Base-by-base conservation (phyloP, 2,329 filamentous ascomycete species). In the Alternaria viburni region DNA sequence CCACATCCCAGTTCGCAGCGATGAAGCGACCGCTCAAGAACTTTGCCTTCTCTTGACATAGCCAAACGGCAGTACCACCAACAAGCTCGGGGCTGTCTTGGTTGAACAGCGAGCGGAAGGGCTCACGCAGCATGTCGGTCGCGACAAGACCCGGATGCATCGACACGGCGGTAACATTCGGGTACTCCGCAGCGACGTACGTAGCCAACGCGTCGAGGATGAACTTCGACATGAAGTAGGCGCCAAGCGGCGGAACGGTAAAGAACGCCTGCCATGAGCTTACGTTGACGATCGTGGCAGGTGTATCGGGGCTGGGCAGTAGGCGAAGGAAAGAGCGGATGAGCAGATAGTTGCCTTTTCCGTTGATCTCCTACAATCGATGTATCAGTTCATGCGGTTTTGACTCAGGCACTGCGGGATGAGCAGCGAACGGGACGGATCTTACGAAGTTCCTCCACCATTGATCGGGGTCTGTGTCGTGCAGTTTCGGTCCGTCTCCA, bases 271-370 rank as follows among this genome's bases (percentile, higher is more conserved):
- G 54, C 41, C 65, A 56, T 3, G 65, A 61, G 54, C 46, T 67
- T 8, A 69, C 28, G n/a, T 50, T 67, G 17, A 74, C 59, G 56
- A 78, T 78, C 3, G 46, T 66, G 17, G 63, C 65, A 45, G 75
- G 73, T 4, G 52, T 47, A 1, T 73, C 65, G 1, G 65, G 26
- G 11, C 59, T 54, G 43, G 68, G 60, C 21, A 73, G 41, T 47
- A 72, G 58, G 6, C 64, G 54, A 3, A 80, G 59, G 57, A 80
- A 81, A 6, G 68, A 69, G 51, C 74, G 73, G 10, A 71, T 77
- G 17, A 75, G 46, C 45, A 78, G 69, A 61, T 74, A 77, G 6
- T 69, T 76, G 30, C 77, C 79, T 45, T 73, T 71, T 41, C 74
- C 66, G 59, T 80, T 80, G 55, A 73, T 63, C 64, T 78, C 74